Conservation (phyloP, 1,284 basidiomycete genomes). For the Moniliella sp. region DNA sequence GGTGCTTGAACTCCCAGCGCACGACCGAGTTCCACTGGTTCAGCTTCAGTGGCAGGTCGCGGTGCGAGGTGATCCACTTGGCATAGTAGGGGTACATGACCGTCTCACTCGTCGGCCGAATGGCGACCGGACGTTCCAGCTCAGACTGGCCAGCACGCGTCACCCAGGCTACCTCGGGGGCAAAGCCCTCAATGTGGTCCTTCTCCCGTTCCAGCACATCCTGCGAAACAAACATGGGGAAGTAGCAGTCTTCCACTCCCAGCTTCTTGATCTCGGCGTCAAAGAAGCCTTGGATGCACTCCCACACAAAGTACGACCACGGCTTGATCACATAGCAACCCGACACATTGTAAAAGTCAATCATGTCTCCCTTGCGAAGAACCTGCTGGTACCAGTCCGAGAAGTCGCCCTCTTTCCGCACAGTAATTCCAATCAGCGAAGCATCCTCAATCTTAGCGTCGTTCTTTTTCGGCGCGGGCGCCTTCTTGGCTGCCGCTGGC, state of each 20-base stretch:
- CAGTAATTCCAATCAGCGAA: conserved; percentile 31
- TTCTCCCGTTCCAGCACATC: conserved; percentile 89
- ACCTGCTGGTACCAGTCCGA: conserved; percentile 44
- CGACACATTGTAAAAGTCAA: conserved; percentile 95
- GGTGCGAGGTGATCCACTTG: conserved; percentile 94
- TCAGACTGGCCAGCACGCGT: conserved; percentile 80
- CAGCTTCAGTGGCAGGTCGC: conserved; percentile 83
- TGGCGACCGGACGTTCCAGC: conserved; percentile 86
- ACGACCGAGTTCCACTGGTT: conserved; percentile 99
- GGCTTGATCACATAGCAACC: conserved; percentile 97
- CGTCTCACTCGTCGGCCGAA: conserved; percentile 90
- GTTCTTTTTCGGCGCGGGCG: conserved; percentile 4
- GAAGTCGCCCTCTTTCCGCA: conserved; percentile 30
- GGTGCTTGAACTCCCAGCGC: conserved; percentile 99
- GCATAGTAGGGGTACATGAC: conserved; percentile 96
- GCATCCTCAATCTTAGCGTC: conserved; percentile 25
- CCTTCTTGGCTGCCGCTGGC: conserved; percentile 3
- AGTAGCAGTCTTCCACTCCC: conserved; percentile 90
- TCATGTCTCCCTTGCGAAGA: conserved; percentile 92
- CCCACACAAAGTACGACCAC: conserved; percentile 92
- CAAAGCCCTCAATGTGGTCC: conserved; percentile 98
- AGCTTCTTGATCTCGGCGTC: conserved; percentile 59
- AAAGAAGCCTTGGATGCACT: conserved; percentile 50
- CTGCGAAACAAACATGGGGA: conserved; percentile 91
- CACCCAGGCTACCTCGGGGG: conserved; percentile 97